Percentiles rank a stretch among this genome's conserved stretches.
These are phyloP conservation scores for Salinomyces thailandicus DNA, from an alignment of 2,329 filamentous ascomycete species.

Conservation along the genomic window DNA sequence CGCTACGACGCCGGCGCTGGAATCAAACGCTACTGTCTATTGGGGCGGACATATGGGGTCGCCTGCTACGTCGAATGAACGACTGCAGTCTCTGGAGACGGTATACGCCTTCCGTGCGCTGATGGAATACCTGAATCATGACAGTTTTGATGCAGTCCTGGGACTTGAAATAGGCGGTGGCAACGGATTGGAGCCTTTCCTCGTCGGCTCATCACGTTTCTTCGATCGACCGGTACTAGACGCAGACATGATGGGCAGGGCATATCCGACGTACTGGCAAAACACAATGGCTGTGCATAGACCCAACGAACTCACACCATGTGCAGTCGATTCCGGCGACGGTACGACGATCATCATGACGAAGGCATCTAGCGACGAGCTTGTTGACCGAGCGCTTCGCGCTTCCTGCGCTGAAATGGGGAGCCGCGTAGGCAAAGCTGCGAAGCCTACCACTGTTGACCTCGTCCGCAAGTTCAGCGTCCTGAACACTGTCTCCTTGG, in stretches of 20 bases:
- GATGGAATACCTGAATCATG: constrained; percentile 39
- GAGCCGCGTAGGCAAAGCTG: constrained; percentile 31
- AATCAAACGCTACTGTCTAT: constrained; percentile 43
- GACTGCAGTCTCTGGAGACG: constrained; percentile 46
- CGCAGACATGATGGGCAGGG: constrained; percentile 38
- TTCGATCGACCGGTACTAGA: constrained; percentile 38
- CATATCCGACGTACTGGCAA: constrained; percentile 38
- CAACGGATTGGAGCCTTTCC: constrained; percentile 51
- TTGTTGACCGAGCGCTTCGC: constrained; percentile 34
- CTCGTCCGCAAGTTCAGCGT: constrained; percentile 29
- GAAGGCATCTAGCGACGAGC: constrained; percentile 31
- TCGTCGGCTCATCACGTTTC: constrained; percentile 44
- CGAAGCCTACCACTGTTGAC: constrained; percentile 31
- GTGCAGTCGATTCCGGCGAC: constrained; percentile 37
- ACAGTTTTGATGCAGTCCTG: constrained; percentile 46
- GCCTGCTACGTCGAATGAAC: constrained; percentile 52
- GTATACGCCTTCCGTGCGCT: constrained; percentile 35
- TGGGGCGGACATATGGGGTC: constrained; percentile 50
- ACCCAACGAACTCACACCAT: constrained; percentile 33
- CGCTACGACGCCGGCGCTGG: constrained; percentile 42
- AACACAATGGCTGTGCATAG: constrained; percentile 35
- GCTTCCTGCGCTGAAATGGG: constrained; percentile 31
- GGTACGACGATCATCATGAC: constrained; percentile 37
- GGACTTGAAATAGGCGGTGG: constrained; percentile 57
- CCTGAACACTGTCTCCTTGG: constrained; percentile 33